Evolutionary conservation across 2,329 filamentous ascomycete genomes (phyloP).

Genomic region (Zasmidium cellare): DNA sequence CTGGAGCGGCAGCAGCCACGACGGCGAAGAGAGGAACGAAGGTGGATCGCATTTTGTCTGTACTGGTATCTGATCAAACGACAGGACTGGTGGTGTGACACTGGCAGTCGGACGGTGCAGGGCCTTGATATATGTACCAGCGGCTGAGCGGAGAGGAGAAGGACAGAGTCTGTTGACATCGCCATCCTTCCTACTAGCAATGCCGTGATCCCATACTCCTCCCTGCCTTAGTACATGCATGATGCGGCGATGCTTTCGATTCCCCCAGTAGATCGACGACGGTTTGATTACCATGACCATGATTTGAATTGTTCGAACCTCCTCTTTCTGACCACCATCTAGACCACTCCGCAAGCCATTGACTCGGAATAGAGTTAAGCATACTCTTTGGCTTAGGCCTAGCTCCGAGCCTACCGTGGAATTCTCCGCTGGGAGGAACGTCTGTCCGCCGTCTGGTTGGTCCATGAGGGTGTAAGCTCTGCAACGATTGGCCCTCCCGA

Average conservation of each 20-base stretch:
- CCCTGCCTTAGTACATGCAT: no score
- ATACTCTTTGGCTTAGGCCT: conserved; percentile 9
- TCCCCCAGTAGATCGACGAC: no score
- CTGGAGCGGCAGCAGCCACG: conserved; percentile 19
- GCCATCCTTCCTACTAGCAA: no score
- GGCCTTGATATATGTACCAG: no score
- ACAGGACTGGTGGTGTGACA: neutral
- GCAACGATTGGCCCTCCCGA: neutral
- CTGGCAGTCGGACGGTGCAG: no score
- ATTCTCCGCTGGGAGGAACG: neutral
- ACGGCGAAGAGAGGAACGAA: conserved; percentile 21
- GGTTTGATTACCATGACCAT: no score
- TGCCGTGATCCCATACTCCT: no score
- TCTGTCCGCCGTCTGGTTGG: no score
- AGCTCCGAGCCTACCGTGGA: neutral
- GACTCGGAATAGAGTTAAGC: conserved; percentile 11
- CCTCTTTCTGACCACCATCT: neutral
- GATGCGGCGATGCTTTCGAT: no score
- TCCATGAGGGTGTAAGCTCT: neutral
- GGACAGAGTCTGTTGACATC: no score
- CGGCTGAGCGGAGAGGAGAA: no score
- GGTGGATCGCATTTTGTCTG: conserved; percentile 19
- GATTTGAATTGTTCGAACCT: neutral
- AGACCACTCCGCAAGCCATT: neutral
- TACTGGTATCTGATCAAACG: neutral